Conservation (phyloP, 345 rosid genomes). For the Pugionium dolabratum region DNA sequence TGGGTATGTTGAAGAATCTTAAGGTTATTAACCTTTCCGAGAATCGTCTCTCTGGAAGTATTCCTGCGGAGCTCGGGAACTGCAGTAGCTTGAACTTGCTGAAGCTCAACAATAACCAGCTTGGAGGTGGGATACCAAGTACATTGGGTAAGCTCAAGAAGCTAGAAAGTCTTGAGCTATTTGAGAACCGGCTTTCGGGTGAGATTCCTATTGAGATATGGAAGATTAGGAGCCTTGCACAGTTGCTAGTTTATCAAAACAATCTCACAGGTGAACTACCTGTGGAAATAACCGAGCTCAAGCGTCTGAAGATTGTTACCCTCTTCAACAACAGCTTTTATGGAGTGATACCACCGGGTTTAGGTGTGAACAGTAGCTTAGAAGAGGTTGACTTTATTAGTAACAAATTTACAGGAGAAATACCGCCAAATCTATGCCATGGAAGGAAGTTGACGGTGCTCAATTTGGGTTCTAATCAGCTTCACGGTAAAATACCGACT, state of each 20-base stretch:
- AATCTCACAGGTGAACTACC: constrained; percentile 73
- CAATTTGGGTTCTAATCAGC: constrained; percentile 60
- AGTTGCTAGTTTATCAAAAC: constrained; percentile 59
- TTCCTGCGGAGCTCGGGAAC: constrained; percentile 68
- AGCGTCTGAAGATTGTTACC: constrained; percentile 50
- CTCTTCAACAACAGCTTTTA: constrained; percentile 57
- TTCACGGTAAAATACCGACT: constrained; percentile 62
- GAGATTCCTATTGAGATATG: constrained; percentile 71
- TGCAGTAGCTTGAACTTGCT: constrained; percentile 59
- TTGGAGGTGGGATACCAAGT: constrained; percentile 64
- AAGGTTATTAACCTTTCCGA: constrained; percentile 55
- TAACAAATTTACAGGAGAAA: constrained; percentile 61
- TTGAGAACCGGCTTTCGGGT: constrained; percentile 59
- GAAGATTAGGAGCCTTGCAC: constrained; percentile 59
- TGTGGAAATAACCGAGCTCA: constrained; percentile 58
- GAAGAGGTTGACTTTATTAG: constrained; percentile 58
- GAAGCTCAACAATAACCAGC: constrained; percentile 53
- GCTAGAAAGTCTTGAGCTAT: constrained; percentile 60
- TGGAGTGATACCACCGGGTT: constrained; percentile 59
- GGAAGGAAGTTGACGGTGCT: constrained; percentile 51
- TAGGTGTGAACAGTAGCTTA: constrained; percentile 73
- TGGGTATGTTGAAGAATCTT: constrained; percentile 57
- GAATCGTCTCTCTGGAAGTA: constrained; percentile 64
- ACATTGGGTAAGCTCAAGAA: constrained; percentile 55
- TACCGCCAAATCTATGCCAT: constrained; percentile 72